A percentile compares a stretch with the other conserved stretches of the same genome.
phyloP scores from a whole-genome alignment of 2,329 filamentous ascomycete species.

The Elsinoe arachidis region DNA sequence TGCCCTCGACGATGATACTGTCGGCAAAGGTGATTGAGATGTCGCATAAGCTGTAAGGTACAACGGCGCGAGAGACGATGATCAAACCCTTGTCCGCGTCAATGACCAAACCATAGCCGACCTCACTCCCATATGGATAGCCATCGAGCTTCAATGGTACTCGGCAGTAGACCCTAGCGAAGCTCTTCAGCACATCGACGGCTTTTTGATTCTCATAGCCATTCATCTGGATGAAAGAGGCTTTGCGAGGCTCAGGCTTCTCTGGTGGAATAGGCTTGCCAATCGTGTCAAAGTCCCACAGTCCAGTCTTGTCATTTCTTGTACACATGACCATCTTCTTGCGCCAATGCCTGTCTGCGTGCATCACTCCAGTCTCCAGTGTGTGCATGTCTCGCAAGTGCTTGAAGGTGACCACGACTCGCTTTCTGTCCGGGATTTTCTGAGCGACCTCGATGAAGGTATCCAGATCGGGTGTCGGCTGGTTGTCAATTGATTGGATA shows the following conservation, averaged over 20 bases:
- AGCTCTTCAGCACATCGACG: conserved; percentile 88
- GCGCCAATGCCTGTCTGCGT: conserved; percentile 92
- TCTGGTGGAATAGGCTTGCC: conserved; percentile 70
- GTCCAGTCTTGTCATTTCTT: conserved; percentile 77
- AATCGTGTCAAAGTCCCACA: conserved; percentile 91
- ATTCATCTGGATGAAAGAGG: conserved; percentile 85
- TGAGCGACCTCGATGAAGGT: conserved; percentile 89
- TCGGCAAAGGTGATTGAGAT: conserved; percentile 95
- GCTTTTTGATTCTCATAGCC: conserved; percentile 81
- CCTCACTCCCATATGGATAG: conserved; percentile 90
- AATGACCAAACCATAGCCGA: conserved; percentile 93
- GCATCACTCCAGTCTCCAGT: conserved; percentile 82
- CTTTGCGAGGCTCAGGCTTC: conserved; percentile 63
- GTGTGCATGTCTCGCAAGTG: conserved; percentile 93
- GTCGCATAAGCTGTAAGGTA: conserved; percentile 94
- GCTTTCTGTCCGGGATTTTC: conserved; percentile 66
- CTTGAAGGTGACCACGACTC: conserved; percentile 91
- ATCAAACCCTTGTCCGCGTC: conserved; percentile 94
- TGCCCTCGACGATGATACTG: conserved; percentile 87
- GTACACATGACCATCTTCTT: conserved; percentile 88
- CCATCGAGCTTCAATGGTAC: conserved; percentile 96
- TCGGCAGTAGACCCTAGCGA: conserved; percentile 83
- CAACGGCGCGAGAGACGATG: conserved; percentile 84
- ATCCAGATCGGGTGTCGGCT: conserved; percentile 77
- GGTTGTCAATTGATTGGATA: conserved; percentile 84